Base-by-base conservation (phyloP, 805 yeast genomes). In the Helenozyma baotianmanensis region DNA sequence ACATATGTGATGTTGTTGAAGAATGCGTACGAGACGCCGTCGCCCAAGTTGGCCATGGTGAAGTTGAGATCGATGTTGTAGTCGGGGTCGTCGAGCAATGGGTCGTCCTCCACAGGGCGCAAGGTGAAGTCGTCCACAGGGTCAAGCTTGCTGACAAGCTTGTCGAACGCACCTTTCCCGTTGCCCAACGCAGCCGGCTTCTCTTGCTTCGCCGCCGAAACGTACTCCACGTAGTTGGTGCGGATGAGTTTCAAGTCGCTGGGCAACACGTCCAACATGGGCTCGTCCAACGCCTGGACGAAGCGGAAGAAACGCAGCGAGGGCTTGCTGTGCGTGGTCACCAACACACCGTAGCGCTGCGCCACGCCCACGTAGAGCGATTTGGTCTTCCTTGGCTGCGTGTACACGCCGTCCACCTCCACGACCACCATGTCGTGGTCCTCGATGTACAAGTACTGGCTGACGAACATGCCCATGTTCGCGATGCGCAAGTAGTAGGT, bases 1-100 rank as follows among this genome's bases (percentile, higher is more conserved):
- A 71, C 72, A 45, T 73, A 82, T 1, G 87, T 72, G 40, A 76
- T 54, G 48, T 77, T 74, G 53, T 83, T 80, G 70, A 83, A 82
- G 53, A 82, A 76, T 5, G 92, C 89, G 50, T 83, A 83, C 44
- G 76, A 80, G 30, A 82, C 68, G 45, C 92, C 94, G 49, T 83
- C 78, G 17, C 79, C 84, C 36, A 83, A 63, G 45, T 77, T 80
- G 12, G 72, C 76, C 89, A 80, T 82, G 35, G 62, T 66, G 41
- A 80, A 74, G 48, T 70, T 75, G 41, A 79, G 67, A 16, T 68
- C 73, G 38, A 80, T 74, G 42, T 67, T 77, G 36, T 71, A 67
- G 56, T 83, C 90, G 14, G 83, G 73, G 21, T 77, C 79, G 9
- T 72, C 74, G 6, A 65, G 63, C n/a, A 78, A 39, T 14, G 68